Base-by-base conservation (phyloP, 2,329 filamentous ascomycete species). In the Pyrenochaeta sp. region DNA sequence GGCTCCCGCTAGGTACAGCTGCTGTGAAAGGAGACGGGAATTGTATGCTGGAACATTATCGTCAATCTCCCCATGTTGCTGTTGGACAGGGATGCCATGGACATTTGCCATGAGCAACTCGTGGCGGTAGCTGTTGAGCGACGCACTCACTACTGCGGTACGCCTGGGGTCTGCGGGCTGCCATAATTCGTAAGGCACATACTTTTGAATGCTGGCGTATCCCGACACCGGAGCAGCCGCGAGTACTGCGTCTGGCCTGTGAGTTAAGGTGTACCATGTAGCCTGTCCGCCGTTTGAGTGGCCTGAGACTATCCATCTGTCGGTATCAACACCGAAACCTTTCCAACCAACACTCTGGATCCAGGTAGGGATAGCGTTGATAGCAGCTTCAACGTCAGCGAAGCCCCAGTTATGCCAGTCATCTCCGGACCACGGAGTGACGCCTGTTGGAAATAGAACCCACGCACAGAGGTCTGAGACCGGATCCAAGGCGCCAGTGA, bases 241-340 rank as follows among this genome's bases (percentile, higher is more conserved):
- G 37, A 86, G 76, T 36, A 87, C 73, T 46, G 83, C 84, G 66
- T 87, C 85, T 15, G 85, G 85, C 25, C 79, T 76, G 71, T 88
- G 85, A 1, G 84, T 84, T 25, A 86, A 68, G 19, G 80, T 74
- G 72, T 83, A 85, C 85, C 85, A 88, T 3, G 81, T 80, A 8
- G 85, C 86, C 73, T 88, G 86, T 2, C 83, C 86, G 47, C 86
- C 86, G 64, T 88, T 88, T 2, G 85, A 88, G 71, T 88, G 86
- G 0, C 86, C 86, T 32, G 73, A 78, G 5, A 86, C 78, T 32
- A 88, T 78, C 83, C 85, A 84, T 50, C 79, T 78, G 32, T 82
- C 64, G 7, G 71, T 67, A 51, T 84, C 76, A 12, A 83, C 77
- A 12, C 72, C 77, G 2, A 79, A 78, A 0, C 84, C 83, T 46